Percentiles rank a stretch among this genome's conserved stretches.
Conservation (phyloP, 2,329 filamentous ascomycete genomes). For the Penicillium corylophilum region DNA sequence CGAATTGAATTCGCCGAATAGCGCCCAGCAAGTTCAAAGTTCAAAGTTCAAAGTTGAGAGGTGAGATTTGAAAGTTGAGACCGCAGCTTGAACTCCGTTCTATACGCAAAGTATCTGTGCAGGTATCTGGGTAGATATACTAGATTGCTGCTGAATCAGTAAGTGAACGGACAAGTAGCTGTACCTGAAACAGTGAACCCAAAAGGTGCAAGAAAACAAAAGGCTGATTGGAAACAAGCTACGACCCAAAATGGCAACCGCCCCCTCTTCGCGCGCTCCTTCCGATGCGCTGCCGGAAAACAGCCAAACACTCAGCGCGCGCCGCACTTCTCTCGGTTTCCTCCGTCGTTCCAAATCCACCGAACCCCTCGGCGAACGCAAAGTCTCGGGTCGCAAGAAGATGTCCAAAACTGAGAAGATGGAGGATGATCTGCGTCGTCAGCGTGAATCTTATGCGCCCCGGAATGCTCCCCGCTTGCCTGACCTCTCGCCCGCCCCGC, state of each 20-base stretch:
- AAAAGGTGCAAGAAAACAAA: neutral
- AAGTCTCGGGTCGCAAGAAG: slow-evolving; percentile 41
- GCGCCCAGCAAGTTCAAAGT: too few relatives aligned
- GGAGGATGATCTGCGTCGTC: slow-evolving; percentile 55
- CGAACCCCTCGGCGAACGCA: slow-evolving; percentile 58
- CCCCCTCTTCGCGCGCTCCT: slow-evolving; percentile 36
- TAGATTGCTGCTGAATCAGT: neutral
- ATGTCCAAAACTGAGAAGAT: slow-evolving; percentile 38
- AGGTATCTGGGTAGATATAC: neutral
- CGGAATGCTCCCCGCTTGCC: slow-evolving; percentile 59
- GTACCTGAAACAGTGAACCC: neutral
- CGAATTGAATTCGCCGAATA: slow-evolving; percentile 4
- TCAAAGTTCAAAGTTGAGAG: too few relatives aligned
- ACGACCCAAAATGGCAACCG: slow-evolving; percentile 32
- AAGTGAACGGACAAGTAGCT: neutral
- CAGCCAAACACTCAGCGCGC: slow-evolving; percentile 27
- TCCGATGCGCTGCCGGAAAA: slow-evolving; percentile 33
- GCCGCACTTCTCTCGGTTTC: slow-evolving; percentile 56
- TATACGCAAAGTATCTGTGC: neutral
- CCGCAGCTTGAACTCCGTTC: neutral
- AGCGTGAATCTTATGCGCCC: slow-evolving; percentile 56
- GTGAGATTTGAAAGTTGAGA: too few relatives aligned
- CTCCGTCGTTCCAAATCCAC: slow-evolving; percentile 68
- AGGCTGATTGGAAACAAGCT: slow-evolving; percentile 1
- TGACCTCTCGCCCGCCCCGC: slow-evolving; percentile 47